These are phyloP conservation scores for Amphicarpaea edgeworthii DNA, from an alignment of 306 rosid species.

Conservation along the genomic window DNA sequence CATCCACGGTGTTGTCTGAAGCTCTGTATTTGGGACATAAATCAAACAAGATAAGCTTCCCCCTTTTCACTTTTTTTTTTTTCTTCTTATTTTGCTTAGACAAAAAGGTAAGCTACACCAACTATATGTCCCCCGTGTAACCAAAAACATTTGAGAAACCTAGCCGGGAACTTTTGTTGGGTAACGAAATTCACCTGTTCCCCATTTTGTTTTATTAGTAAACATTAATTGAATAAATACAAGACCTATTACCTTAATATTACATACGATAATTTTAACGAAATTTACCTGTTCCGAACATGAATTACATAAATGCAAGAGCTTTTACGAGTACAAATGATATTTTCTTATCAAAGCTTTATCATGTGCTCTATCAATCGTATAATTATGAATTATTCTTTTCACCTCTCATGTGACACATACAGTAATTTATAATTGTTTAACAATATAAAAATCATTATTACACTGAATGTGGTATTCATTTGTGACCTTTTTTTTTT, in stretches of 20 bases:
- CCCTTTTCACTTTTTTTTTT: conserved; percentile 15
- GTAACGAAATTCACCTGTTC: conserved; percentile 1
- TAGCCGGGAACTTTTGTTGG: conserved; percentile 16
- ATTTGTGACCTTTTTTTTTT: neutral
- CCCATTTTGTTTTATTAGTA: neutral
- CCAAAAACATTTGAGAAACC: neutral
- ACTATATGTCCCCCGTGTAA: conserved; percentile 9
- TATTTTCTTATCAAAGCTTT: neutral
- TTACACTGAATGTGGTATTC: no score
- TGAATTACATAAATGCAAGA: neutral
- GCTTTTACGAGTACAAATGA: neutral
- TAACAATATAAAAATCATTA: no score
- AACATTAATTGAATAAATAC: neutral
- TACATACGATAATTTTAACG: neutral
- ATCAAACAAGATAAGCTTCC: conserved; percentile 35
- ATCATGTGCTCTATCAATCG: no score
- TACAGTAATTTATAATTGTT: no score
- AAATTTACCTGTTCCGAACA: neutral
- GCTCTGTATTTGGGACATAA: conserved; percentile 35
- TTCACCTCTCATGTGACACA: neutral
- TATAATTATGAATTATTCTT: neutral
- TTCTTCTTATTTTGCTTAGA: no score
- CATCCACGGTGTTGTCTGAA: conserved; percentile 15
- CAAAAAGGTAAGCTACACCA: conserved; percentile 43
- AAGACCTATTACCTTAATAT: neutral